Conservation (phyloP, 148 eudicot species). For the Linanthus parryae region DNA sequence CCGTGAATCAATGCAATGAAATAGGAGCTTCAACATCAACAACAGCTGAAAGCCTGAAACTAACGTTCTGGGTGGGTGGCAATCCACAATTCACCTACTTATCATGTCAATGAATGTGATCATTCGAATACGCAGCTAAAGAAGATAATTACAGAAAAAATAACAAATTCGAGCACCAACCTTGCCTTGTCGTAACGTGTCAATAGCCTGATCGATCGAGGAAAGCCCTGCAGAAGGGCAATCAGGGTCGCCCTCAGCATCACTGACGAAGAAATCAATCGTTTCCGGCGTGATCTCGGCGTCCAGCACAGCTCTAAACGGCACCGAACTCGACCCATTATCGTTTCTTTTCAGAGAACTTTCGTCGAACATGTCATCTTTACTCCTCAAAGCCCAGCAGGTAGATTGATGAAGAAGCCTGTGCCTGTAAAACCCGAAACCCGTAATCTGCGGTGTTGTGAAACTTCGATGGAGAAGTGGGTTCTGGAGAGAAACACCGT, state of each 20-base stretch:
- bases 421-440: neutral
- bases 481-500: constrained; percentile 22
- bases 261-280: constrained; percentile 83
- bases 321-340: constrained; percentile 24
- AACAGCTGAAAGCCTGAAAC: too few relatives aligned
- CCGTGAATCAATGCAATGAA: too few relatives aligned
- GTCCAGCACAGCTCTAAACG: constrained; percentile 48
- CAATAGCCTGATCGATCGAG: constrained; percentile 68
- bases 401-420: constrained; percentile 12
- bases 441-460: constrained; percentile 3
- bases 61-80: too few relatives aligned
- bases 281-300: constrained; percentile 75
- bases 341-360: constrained; percentile 13
- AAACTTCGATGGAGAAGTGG: constrained; percentile 17
- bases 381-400: constrained; percentile 34
- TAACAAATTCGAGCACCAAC: constrained; percentile 20
- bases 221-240: constrained; percentile 74
- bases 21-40: too few relatives aligned
- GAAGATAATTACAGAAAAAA: neutral
- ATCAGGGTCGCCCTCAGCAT: constrained; percentile 97
- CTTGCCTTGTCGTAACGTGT: constrained; percentile 58
- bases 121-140: neutral
- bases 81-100: too few relatives aligned
- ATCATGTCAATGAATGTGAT: too few relatives aligned
- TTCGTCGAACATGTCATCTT: constrained; percentile 23